phyloP scores from a whole-genome alignment of 2,329 filamentous ascomycete genomes.

The Pyrenochaeta sp. region DNA sequence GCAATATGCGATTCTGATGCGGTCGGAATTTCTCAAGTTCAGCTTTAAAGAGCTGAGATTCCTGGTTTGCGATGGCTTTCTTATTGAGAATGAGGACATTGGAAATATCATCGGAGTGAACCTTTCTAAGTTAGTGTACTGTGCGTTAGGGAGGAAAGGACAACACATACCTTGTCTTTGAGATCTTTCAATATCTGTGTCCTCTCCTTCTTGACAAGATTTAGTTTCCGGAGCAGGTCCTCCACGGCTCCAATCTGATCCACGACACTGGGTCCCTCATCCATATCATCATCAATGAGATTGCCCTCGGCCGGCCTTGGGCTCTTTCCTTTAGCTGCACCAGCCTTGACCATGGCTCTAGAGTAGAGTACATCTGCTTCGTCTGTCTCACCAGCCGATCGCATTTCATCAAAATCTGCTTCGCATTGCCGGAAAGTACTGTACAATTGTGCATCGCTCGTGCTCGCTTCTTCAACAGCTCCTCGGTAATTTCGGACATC shows the following conservation, averaged over 20 bases:
- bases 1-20: constrained; percentile 88
- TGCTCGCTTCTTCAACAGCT: constrained; percentile 86
- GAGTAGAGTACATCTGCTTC: constrained; percentile 91
- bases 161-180: constrained; percentile 83
- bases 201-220: constrained; percentile 89
- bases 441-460: constrained; percentile 85
- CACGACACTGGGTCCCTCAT: constrained; percentile 79
- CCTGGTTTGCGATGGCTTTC: constrained; percentile 91
- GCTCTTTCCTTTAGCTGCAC: constrained; percentile 68
- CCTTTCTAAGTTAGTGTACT: constrained; percentile 59
- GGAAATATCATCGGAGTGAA: constrained; percentile 95
- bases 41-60: constrained; percentile 89
- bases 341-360: constrained; percentile 80
- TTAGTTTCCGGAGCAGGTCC: constrained; percentile 88
- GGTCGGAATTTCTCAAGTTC: constrained; percentile 98
- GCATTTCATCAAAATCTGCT: constrained; percentile 93
- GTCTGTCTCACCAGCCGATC: constrained; percentile 83
- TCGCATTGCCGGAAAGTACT: constrained; percentile 86
- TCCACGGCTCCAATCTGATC: constrained; percentile 92
- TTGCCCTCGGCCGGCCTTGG: constrained; percentile 74
- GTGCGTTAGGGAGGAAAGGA: not conserved
- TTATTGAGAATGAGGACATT: constrained; percentile 98
- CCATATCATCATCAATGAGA: constrained; percentile 91
- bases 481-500: constrained; percentile 90
- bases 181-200: constrained; percentile 93